Conservation (phyloP, 1,284 basidiomycete species). For the Trametes pubescens region DNA sequence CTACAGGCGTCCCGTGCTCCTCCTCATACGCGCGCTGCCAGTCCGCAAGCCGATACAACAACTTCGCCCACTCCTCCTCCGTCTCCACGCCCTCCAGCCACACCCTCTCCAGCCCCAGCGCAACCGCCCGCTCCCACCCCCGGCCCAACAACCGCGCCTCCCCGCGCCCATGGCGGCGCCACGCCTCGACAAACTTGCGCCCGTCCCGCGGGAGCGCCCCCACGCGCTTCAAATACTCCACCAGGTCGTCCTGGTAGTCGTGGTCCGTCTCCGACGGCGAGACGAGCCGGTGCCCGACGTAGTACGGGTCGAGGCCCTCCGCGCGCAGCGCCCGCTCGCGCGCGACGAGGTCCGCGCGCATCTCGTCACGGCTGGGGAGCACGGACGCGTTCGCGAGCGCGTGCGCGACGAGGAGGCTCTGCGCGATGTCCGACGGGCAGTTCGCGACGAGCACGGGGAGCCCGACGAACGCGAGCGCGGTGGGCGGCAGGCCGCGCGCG, state of each 20-base stretch:
- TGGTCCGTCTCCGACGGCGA: conserved; percentile 46
- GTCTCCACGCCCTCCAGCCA: conserved; percentile 51
- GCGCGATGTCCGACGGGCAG: conserved; percentile 59
- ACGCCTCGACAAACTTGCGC: conserved; percentile 55
- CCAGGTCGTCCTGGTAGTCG: conserved; percentile 58
- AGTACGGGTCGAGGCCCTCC: conserved; percentile 56
- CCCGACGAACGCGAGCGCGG: conserved; percentile 63
- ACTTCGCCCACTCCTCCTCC: conserved; percentile 56
- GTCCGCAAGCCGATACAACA: conserved; percentile 54
- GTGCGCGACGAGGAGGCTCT: conserved; percentile 56
- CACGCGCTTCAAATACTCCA: conserved; percentile 52
- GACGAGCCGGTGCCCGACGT: conserved; percentile 56
- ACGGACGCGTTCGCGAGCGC: conserved; percentile 52
- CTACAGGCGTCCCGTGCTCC: conserved; percentile 25
- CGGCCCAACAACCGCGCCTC: conserved; percentile 47
- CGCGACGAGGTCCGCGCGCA: conserved; percentile 51
- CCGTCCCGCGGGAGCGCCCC: conserved; percentile 52
- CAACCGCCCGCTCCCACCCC: conserved; percentile 56
- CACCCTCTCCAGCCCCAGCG: conserved; percentile 43
- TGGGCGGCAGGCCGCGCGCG: conserved; percentile 53
- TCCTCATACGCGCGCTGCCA: conserved; percentile 58
- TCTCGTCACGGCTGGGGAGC: conserved; percentile 49
- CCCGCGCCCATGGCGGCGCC: conserved; percentile 50
- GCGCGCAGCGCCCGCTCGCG: conserved; percentile 49
- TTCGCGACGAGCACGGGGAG: conserved; percentile 54